Evolutionary conservation across 345 rosid genomes (phyloP).

Genomic region (Brassica juncea): DNA sequence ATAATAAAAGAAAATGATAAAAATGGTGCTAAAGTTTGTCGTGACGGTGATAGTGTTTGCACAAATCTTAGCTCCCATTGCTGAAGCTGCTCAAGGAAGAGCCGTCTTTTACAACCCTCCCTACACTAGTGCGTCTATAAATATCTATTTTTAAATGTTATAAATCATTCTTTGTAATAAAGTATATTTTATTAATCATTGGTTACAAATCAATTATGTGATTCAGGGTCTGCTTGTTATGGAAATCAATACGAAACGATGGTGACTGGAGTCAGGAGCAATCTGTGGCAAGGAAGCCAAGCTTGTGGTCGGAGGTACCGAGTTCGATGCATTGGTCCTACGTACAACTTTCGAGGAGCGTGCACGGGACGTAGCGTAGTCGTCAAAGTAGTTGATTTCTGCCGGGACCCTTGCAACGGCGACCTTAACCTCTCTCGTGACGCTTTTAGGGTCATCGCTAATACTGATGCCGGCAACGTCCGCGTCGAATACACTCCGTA

Average conservation of each 20-base stretch:
- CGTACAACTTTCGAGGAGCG: slow-evolving; percentile 31
- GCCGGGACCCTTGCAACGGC: slow-evolving; percentile 45
- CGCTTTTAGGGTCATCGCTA: slow-evolving; percentile 55
- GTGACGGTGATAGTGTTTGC: slow-evolving; percentile 27
- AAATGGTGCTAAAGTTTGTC: neutral
- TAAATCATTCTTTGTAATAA: neutral
- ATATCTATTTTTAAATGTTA: neutral
- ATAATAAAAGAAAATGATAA: neutral
- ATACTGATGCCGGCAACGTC: slow-evolving; percentile 49
- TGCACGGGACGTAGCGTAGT: slow-evolving; percentile 43
- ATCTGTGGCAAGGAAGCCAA: slow-evolving; percentile 37
- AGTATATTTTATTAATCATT: neutral
- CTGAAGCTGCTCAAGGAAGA: slow-evolving; percentile 37
- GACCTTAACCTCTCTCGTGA: slow-evolving; percentile 52
- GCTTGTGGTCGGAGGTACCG: slow-evolving; percentile 56
- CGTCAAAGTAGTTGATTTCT: slow-evolving; percentile 51
- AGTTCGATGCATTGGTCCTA: slow-evolving; percentile 46
- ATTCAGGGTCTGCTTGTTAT: slow-evolving; percentile 48
- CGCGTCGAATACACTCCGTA: slow-evolving; percentile 34
- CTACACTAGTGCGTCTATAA: slow-evolving; percentile 33
- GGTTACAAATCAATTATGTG: slow-evolving; percentile 2
- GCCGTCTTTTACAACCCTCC: slow-evolving; percentile 45
- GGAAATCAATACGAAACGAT: slow-evolving; percentile 23
- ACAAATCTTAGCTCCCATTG: slow-evolving; percentile 29
- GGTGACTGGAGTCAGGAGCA: slow-evolving; percentile 48